A percentile compares a stretch with the other conserved stretches of the same genome.
Conservation (phyloP, 345 rosid species). For the Acer saccharum region DNA sequence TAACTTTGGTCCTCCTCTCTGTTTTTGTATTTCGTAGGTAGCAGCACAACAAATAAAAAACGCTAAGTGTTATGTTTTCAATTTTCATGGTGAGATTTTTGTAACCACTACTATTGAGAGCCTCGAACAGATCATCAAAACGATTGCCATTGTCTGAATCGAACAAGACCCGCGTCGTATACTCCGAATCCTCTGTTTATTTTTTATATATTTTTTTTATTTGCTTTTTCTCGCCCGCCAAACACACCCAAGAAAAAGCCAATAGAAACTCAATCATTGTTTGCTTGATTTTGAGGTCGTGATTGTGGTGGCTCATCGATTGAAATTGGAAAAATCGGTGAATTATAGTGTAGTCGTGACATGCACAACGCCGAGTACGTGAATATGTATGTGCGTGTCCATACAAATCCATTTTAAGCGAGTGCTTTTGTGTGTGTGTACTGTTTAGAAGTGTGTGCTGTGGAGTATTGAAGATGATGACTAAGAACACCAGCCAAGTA, state of each 20-base stretch:
- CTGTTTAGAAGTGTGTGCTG: neutral
- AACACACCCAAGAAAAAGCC: conserved; percentile 7
- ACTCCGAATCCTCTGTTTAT: conserved; percentile 10
- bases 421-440: neutral
- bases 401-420: neutral
- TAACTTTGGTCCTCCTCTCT: neutral
- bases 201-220: neutral
- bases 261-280: neutral
- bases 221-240: conserved; percentile 22
- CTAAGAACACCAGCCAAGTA: conserved; percentile 16
- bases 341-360: conserved; percentile 20
- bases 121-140: conserved; percentile 35
- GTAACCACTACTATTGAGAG: conserved; percentile 3
- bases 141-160: conserved; percentile 33
- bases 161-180: conserved; percentile 22
- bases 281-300: neutral
- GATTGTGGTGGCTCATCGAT: conserved; percentile 16
- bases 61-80: no score
- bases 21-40: no score
- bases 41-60: no score
- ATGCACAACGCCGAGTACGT: conserved; percentile 38
- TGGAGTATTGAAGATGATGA: conserved; percentile 15
- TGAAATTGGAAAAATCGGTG: conserved; percentile 15
- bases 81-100: neutral
- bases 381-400: conserved; percentile 4